Conservation (phyloP, 2,329 filamentous ascomycete genomes). For the Amesomyces nigricolor region DNA sequence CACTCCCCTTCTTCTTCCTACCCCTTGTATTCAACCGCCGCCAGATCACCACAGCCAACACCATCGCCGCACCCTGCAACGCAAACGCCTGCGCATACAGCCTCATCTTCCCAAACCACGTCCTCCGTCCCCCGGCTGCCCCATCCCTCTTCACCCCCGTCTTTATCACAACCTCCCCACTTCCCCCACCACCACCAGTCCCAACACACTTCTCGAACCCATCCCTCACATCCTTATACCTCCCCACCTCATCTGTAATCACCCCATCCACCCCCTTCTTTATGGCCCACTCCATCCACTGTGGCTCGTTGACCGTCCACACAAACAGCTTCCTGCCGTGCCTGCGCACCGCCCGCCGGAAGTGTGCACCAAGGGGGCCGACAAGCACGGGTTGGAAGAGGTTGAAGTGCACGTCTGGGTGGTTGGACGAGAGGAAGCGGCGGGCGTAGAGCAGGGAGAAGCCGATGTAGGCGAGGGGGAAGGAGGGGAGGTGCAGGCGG, state of each 20-base stretch:
- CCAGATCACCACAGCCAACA: slow-evolving; percentile 18
- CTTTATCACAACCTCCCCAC: neutral
- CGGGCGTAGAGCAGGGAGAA: slow-evolving; percentile 62
- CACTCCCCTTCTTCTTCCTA: slow-evolving; percentile 1
- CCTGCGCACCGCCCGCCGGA: slow-evolving; percentile 56
- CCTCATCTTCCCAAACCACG: slow-evolving; percentile 4
- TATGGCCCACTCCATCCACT: slow-evolving; percentile 78
- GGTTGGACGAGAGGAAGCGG: slow-evolving; percentile 52
- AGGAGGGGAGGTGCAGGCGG: slow-evolving; percentile 55
- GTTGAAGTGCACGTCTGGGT: slow-evolving; percentile 64
- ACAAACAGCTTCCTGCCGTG: slow-evolving; percentile 58
- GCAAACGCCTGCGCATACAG: slow-evolving; percentile 19
- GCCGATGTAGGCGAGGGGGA: slow-evolving; percentile 62
- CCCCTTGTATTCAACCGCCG: slow-evolving; percentile 9
- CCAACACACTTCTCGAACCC: slow-evolving; percentile 17
- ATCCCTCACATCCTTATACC: slow-evolving; percentile 57
- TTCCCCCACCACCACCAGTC: slow-evolving; percentile 1
- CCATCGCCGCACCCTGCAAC: slow-evolving; percentile 15
- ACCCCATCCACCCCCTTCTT: slow-evolving; percentile 65
- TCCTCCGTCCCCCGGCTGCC: neutral
- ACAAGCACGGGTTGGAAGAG: slow-evolving; percentile 64
- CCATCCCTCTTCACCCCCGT: neutral
- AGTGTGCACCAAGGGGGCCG: slow-evolving; percentile 59
- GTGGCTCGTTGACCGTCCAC: slow-evolving; percentile 82
- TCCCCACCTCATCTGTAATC: slow-evolving; percentile 74